Conservation (phyloP, 2,329 filamentous ascomycete genomes). For the Talaromyces sp. region DNA sequence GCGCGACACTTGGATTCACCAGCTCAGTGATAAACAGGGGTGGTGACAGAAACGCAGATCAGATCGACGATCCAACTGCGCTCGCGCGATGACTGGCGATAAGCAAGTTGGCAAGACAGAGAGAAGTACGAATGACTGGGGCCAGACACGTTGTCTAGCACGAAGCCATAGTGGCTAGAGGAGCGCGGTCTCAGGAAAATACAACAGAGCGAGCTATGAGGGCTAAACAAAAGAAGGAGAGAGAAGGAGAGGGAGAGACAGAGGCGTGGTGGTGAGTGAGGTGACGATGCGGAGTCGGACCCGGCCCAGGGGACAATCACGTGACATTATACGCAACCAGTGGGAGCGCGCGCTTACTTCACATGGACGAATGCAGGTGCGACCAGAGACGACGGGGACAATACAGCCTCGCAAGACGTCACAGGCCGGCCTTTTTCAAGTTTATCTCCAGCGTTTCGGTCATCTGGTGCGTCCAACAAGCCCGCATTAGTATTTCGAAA, state of each 20-base stretch:
- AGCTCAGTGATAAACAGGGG: neutral
- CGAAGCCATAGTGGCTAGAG: conserved; percentile 16
- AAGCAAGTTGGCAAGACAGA: conserved; percentile 40
- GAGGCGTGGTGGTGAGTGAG: conserved; percentile 11
- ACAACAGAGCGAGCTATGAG: conserved; percentile 5
- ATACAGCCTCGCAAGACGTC: conserved; percentile 10
- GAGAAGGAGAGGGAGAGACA: conserved; percentile 10
- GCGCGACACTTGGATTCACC: neutral
- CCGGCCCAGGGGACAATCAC: conserved; percentile 28
- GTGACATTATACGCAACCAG: conserved; percentile 31
- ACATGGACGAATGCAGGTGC: conserved; percentile 21
- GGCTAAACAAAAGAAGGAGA: conserved; percentile 11
- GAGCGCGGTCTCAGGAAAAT: conserved; percentile 12
- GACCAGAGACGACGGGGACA: conserved; percentile 14
- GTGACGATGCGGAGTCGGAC: conserved; percentile 17
- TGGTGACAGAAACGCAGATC: neutral
- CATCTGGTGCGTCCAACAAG: conserved; percentile 3
- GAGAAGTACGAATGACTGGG: conserved; percentile 32
- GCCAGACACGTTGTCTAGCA: conserved; percentile 45
- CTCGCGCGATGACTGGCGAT: conserved; percentile 37
- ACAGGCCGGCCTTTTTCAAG: conserved; percentile 22
- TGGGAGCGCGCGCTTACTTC: conserved; percentile 35
- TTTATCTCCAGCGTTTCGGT: conserved; percentile 13
- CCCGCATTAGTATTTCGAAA: conserved; percentile 8
- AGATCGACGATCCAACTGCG: conserved; percentile 1